These are phyloP conservation scores for Termitomyces heimii DNA, from an alignment of 768 basidiomycete genomes.

Conservation along the genomic window DNA sequence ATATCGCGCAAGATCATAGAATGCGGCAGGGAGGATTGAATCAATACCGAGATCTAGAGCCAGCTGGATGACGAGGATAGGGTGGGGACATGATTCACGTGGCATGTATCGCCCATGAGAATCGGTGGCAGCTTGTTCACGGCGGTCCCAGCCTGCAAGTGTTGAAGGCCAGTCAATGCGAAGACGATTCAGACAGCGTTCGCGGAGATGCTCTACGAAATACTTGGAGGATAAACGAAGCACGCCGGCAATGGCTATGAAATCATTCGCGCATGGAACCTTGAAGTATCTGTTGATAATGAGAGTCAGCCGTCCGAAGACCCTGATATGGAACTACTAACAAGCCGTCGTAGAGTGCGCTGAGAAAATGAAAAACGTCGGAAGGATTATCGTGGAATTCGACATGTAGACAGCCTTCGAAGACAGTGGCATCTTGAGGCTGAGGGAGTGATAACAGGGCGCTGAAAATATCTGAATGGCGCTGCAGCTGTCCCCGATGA, in stretches of 20 bases:
- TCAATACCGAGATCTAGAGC: constrained; percentile 57
- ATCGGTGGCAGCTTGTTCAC: constrained; percentile 54
- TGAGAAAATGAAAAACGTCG: constrained; percentile 61
- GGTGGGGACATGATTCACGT: constrained; percentile 55
- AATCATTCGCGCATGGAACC: constrained; percentile 44
- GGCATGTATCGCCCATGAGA: constrained; percentile 49
- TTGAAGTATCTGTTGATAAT: constrained; percentile 46
- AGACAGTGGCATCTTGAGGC: constrained; percentile 38
- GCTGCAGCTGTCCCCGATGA: constrained; percentile 64
- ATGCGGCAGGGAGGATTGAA: constrained; percentile 59
- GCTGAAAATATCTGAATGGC: constrained; percentile 75
- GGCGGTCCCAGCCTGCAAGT: constrained; percentile 61
- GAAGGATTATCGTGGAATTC: constrained; percentile 60
- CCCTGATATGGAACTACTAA: constrained; percentile 25
- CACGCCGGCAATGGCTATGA: constrained; percentile 54
- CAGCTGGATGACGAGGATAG: constrained; percentile 64
- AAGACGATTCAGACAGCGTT: constrained; percentile 55
- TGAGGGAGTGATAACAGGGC: constrained; percentile 63
- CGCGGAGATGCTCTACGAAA: constrained; percentile 60
- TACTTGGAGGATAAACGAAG: constrained; percentile 75
- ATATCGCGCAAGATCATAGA: constrained; percentile 72
- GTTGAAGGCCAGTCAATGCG: constrained; percentile 62
- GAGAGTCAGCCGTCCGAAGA: constrained; percentile 1
- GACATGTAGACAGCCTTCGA: constrained; percentile 57
- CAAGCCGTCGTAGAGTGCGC: constrained; percentile 75